Evolutionary conservation across 2,329 filamentous ascomycete species (phyloP).

Genomic region (Fusarium citri): DNA sequence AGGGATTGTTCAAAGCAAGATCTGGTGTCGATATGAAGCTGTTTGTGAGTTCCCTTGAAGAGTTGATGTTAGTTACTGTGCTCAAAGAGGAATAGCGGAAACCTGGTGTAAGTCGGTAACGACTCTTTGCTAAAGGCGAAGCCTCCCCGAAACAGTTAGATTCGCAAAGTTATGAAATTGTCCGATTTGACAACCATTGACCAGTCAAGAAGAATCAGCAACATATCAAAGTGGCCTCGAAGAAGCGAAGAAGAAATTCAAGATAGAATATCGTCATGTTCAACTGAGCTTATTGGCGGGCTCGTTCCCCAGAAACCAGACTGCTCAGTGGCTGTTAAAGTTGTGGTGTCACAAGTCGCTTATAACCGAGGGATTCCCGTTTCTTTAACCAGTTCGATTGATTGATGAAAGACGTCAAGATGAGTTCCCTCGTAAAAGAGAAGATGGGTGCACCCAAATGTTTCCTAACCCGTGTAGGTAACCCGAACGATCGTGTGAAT

Average conservation of each 20-base stretch:
- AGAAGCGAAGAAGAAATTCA: not conserved
- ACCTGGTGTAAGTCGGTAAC: not conserved
- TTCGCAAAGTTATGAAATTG: conserved; percentile 1
- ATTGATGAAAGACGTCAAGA: not conserved
- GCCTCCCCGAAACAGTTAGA: not conserved
- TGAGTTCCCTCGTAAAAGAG: not conserved
- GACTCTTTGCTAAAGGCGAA: not conserved
- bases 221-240: not conserved
- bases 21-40: not conserved
- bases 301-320: not conserved
- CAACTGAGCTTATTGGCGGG: not conserved
- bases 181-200: not conserved
- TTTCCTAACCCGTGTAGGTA: conserved; percentile 8
- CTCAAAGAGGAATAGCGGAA: not conserved
- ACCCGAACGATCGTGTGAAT: not conserved
- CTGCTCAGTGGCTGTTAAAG: not conserved
- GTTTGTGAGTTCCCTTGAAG: not conserved
- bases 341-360: not conserved
- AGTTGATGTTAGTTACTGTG: not conserved
- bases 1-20: not conserved
- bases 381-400: not conserved
- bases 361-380: not conserved
- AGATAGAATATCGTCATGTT: not conserved
- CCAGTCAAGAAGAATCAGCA: not conserved
- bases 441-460: not conserved